A percentile compares a stretch with the other conserved stretches of the same genome.
phyloP scores from a whole-genome alignment of 768 basidiomycete genomes.

The Filobasidium floriforme region DNA sequence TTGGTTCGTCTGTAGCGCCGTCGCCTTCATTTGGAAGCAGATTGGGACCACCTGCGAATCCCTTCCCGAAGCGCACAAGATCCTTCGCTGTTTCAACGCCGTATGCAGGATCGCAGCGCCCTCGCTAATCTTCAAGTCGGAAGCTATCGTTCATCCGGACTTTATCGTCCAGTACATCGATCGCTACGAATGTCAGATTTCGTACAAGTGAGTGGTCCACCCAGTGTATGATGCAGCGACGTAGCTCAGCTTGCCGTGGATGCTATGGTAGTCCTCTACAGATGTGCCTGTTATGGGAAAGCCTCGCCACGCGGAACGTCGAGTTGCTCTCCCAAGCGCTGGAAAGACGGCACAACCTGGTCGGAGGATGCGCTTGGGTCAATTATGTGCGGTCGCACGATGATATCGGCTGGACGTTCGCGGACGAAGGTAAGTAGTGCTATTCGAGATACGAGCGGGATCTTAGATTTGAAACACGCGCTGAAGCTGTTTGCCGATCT shows the following conservation, averaged over 20 bases:
- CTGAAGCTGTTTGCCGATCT: too few species aligned
- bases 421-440: background rate
- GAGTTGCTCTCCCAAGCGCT: background rate
- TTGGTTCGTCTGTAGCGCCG: background rate
- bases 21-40: background rate
- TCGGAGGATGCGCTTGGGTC: background rate
- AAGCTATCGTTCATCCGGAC: background rate
- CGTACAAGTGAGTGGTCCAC: background rate
- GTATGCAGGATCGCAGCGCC: background rate
- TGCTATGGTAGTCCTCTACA: background rate
- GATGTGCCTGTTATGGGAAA: background rate
- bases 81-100: conserved; percentile 4
- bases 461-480: too few species aligned
- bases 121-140: background rate
- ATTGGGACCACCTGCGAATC: background rate
- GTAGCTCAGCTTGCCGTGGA: too few species aligned
- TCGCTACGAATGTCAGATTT: background rate
- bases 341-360: background rate
- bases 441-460: too few species aligned
- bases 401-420: background rate
- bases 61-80: background rate
- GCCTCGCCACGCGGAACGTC: background rate
- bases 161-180: background rate
- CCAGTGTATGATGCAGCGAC: background rate
- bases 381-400: background rate